These are phyloP conservation scores for Lachancea nothofagi DNA, from an alignment of 805 yeast genomes.

Conservation along the genomic window DNA sequence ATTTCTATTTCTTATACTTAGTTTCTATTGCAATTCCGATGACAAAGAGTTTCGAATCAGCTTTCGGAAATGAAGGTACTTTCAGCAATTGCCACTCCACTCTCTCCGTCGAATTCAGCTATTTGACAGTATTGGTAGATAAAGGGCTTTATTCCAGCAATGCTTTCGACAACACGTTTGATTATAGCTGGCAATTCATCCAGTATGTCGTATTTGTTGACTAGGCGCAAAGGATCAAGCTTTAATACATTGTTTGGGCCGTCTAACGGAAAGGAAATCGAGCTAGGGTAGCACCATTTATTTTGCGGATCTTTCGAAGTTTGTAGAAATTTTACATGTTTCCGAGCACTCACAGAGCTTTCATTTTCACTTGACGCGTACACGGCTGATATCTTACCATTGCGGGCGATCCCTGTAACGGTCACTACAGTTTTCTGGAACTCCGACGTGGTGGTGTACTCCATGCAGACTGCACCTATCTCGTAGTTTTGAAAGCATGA, in stretches of 20 bases:
- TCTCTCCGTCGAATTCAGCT: constrained; percentile 47
- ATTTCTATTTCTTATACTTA: no score
- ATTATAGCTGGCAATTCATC: constrained; percentile 80
- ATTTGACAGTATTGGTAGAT: constrained; percentile 75
- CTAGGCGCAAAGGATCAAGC: constrained; percentile 49
- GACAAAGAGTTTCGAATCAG: no score
- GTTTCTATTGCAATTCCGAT: no score
- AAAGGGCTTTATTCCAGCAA: constrained; percentile 79
- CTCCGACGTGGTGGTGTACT: constrained; percentile 74
- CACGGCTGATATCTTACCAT: constrained; percentile 46
- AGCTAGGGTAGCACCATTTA: constrained; percentile 74
- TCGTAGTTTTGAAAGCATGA: constrained; percentile 65
- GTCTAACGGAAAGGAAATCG: constrained; percentile 32
- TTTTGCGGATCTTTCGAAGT: constrained; percentile 51
- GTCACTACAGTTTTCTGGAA: constrained; percentile 44
- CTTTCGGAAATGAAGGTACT: constrained; percentile 70
- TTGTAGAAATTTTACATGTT: constrained; percentile 35
- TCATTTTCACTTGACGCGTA: constrained; percentile 48
- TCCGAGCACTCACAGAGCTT: constrained; percentile 48
- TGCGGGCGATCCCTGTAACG: constrained; percentile 43
- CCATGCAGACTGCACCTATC: constrained; percentile 71
- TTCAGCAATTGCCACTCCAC: constrained; percentile 67
- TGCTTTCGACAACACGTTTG: constrained; percentile 69
- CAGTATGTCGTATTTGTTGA: constrained; percentile 84
- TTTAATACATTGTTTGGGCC: constrained; percentile 25